phyloP scores from a whole-genome alignment of 2,329 filamentous ascomycete genomes.

The Penicillium frequentans region DNA sequence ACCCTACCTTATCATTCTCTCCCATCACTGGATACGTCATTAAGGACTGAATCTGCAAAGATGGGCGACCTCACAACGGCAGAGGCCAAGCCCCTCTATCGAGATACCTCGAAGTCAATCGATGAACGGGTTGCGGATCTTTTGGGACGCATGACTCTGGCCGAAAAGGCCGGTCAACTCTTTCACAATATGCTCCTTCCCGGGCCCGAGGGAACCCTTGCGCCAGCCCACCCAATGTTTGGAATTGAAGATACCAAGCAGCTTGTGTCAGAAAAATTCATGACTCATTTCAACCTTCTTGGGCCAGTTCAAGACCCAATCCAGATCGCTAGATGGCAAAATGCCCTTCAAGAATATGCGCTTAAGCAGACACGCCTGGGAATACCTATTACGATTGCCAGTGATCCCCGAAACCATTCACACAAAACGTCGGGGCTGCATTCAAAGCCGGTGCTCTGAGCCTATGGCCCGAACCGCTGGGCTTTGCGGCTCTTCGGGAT shows the following conservation, averaged over 20 bases:
- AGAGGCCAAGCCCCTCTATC: background rate
- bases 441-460: constrained; percentile 48
- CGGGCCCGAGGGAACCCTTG: background rate
- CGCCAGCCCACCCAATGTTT: background rate
- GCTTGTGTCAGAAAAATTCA: background rate
- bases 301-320: background rate
- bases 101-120: background rate
- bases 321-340: background rate
- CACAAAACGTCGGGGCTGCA: constrained; percentile 35
- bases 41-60: background rate
- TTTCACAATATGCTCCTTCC: constrained; percentile 1
- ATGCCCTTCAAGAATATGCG: background rate
- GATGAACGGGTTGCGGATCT: background rate
- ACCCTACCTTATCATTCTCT: too few relatives aligned
- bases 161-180: constrained; percentile 2
- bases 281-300: background rate
- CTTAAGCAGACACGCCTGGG: background rate
- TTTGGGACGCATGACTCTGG: constrained; percentile 1
- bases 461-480: constrained; percentile 54
- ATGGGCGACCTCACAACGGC: background rate
- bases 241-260: background rate
- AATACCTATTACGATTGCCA: background rate
- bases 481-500: constrained; percentile 51
- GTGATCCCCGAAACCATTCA: constrained; percentile 1
- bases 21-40: too few relatives aligned